Base-by-base conservation (phyloP, 352 stramenopile genomes). In the Pythium insidiosum region DNA sequence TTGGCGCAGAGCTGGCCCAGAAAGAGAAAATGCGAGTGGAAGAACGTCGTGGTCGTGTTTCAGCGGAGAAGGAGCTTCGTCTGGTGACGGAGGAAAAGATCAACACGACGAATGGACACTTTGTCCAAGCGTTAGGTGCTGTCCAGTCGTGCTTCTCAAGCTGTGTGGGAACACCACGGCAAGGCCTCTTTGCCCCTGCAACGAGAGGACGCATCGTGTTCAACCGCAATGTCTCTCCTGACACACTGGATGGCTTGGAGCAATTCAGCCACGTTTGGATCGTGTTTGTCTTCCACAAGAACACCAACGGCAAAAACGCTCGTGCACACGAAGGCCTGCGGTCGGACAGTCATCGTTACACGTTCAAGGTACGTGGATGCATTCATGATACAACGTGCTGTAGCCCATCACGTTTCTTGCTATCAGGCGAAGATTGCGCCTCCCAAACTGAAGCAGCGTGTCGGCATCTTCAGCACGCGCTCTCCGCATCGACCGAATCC, bases 401-500 rank as follows among this genome's bases (percentile, higher is more conserved):
- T n/a, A n/a, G n/a, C n/a, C n/a, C n/a, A n/a, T n/a, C n/a, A n/a
- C n/a, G n/a, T n/a, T n/a, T n/a, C n/a, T n/a, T n/a, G n/a, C n/a
- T n/a, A 37, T 26, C 34, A 85, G 73, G 76, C 76, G 18, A 88
- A 88, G 38, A 80, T 88, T 21, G 61, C 73, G 1, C 76, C 76
- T 6, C 76, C 76, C 9, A 66, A 71, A 51, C 57, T 88, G 19
- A 86, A 88, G 46, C 59, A 88, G 24, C 66, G 76, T 7, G 80
- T 94, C 1, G 96, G 96, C 5, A 84, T 99, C 35, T 98, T 98
- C 63, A 88, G 87, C 31, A 99, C 96, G 6, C 73, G 96, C 6
- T 96, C 94, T 34, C 96, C 96, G 12, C 96, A 99, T 68, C 86
- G 96, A 11, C 91, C 91, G n/a, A 98, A 98, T 59, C 86, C 94